phyloP scores from a whole-genome alignment of 169 alveolate genomes.

The Cryptosporidium sp. region DNA sequence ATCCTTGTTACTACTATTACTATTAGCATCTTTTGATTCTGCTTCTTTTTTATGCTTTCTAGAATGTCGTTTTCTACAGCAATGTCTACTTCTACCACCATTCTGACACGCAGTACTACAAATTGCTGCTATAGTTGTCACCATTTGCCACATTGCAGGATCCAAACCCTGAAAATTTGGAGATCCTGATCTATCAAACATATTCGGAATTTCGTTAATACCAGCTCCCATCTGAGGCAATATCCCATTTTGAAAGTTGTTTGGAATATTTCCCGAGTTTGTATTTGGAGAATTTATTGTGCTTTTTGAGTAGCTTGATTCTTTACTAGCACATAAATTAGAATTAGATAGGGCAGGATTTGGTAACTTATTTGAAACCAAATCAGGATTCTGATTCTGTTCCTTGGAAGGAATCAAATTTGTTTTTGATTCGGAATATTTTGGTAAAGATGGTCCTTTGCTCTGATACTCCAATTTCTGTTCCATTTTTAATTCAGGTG shows the following conservation, averaged over 20 bases:
- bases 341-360: neutral
- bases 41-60: slow-evolving; percentile 29
- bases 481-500: neutral
- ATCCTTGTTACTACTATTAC: slow-evolving; percentile 6
- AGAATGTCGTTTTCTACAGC: slow-evolving; percentile 31
- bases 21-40: neutral
- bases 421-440: neutral
- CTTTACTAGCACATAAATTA: neutral
- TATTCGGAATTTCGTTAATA: neutral
- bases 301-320: neutral
- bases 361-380: neutral
- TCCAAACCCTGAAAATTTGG: slow-evolving; percentile 31
- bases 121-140: slow-evolving; percentile 55
- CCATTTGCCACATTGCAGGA: slow-evolving; percentile 66
- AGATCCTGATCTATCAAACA: neutral
- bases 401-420: neutral
- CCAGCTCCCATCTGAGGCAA: neutral
- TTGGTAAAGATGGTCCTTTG: neutral
- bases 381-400: neutral
- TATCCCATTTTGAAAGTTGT: neutral
- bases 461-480: neutral
- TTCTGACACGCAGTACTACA: slow-evolving; percentile 53
- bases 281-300: neutral
- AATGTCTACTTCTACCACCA: slow-evolving; percentile 16
- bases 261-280: neutral